Conservation (phyloP, 1,139 yeast species). For the Hemisphaericaspora xylanilytica region DNA sequence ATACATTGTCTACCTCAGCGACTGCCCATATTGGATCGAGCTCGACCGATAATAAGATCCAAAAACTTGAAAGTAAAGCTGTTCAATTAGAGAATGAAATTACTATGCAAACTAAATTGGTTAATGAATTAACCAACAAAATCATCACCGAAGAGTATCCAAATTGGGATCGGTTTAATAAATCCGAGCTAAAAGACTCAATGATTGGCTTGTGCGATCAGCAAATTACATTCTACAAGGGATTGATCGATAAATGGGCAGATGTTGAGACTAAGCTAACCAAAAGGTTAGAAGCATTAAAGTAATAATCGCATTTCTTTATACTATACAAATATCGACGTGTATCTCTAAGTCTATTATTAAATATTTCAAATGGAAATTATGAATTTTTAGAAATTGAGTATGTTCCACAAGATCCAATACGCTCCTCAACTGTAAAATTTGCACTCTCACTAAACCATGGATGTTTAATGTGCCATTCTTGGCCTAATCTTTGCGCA, state of each 20-base stretch:
- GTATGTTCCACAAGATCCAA: slow-evolving; percentile 6
- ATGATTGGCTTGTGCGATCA: slow-evolving; percentile 70
- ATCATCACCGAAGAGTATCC: slow-evolving; percentile 80
- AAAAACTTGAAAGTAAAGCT: slow-evolving; percentile 33
- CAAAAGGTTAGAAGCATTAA: slow-evolving; percentile 37
- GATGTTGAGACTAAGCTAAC: slow-evolving; percentile 49
- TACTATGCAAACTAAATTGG: slow-evolving; percentile 46
- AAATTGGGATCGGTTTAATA: slow-evolving; percentile 78
- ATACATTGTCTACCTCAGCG: slow-evolving; percentile 46
- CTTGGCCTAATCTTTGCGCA: slow-evolving; percentile 46
- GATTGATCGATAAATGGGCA: slow-evolving; percentile 72
- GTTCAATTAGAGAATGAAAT: slow-evolving; percentile 52
- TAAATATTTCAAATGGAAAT: not conserved
- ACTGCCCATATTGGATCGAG: slow-evolving; percentile 42
- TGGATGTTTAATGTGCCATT: slow-evolving; percentile 65
- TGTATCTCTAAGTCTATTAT: not conserved
- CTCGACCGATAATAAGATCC: slow-evolving; percentile 34
- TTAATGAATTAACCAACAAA: slow-evolving; percentile 60
- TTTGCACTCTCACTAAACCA: slow-evolving; percentile 13
- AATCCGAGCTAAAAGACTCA: slow-evolving; percentile 70
- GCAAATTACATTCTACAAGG: slow-evolving; percentile 72
- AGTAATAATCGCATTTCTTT: slow-evolving; percentile 1
- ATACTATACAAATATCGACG: not conserved
- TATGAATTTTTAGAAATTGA: slow-evolving; percentile 1
- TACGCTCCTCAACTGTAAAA: slow-evolving; percentile 15